Evolutionary conservation across 192 early-diverging fungal species (phyloP).

Genomic region (Backusella sp.): DNA sequence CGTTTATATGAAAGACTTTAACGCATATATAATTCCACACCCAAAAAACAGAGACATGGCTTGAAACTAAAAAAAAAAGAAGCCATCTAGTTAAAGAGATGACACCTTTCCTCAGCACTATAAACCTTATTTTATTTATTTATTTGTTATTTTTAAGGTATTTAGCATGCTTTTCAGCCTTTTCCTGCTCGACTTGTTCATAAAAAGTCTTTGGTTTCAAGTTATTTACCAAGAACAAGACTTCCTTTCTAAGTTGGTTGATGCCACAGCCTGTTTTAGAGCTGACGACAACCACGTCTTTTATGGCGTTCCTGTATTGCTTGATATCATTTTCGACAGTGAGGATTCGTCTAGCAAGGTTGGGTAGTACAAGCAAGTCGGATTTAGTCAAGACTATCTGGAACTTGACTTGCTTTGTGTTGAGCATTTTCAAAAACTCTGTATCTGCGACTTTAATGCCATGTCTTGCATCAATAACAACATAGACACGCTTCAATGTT

Average conservation of each 20-base stretch:
- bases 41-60: too few relatives aligned
- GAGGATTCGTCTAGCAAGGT: conserved; percentile 61
- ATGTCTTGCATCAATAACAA: conserved; percentile 78
- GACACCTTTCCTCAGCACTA: not conserved
- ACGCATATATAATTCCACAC: too few relatives aligned
- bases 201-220: conserved; percentile 14
- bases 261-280: conserved; percentile 57
- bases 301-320: conserved; percentile 36
- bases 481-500: conserved; percentile 59
- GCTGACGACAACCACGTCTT: conserved; percentile 62
- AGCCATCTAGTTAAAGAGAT: too few relatives aligned
- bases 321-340: conserved; percentile 44
- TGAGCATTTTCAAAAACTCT: conserved; percentile 51
- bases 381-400: conserved; percentile 72
- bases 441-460: conserved; percentile 60
- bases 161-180: conserved; percentile 3
- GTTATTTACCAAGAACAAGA: conserved; percentile 36
- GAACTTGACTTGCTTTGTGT: conserved; percentile 44
- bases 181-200: not conserved
- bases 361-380: conserved; percentile 60
- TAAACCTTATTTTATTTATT: not conserved
- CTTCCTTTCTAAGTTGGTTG: conserved; percentile 69
- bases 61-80: too few relatives aligned
- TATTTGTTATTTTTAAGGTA: conserved; percentile 5
- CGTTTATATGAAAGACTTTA: too few relatives aligned